A percentile compares a stretch with the other conserved stretches of the same genome.
Conservation (phyloP, 768 basidiomycete species). For the Tephrocybe sp. region DNA sequence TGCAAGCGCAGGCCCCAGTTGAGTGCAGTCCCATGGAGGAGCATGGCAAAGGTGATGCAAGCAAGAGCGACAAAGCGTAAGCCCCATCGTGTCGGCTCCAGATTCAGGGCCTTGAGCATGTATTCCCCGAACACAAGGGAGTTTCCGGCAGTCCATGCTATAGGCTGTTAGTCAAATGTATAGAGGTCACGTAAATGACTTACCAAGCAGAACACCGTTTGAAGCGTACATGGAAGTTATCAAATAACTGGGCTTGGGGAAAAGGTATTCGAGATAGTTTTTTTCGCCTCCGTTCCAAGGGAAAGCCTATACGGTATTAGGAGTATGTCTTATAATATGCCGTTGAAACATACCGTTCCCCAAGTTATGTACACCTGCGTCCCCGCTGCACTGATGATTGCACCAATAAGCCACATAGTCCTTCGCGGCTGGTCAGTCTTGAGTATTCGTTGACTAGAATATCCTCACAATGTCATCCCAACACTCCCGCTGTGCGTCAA, state of each 20-base stretch:
- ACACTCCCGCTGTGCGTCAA: slow-evolving; percentile 39
- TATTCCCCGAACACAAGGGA: slow-evolving; percentile 59
- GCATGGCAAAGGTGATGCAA: slow-evolving; percentile 31
- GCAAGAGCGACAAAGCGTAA: slow-evolving; percentile 27
- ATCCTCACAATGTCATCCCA: slow-evolving; percentile 35
- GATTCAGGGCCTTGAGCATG: slow-evolving; percentile 24
- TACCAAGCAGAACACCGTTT: slow-evolving; percentile 50
- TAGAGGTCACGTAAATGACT: not conserved
- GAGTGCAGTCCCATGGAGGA: slow-evolving; percentile 40
- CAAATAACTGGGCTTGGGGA: slow-evolving; percentile 53
- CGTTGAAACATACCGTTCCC: slow-evolving; percentile 30
- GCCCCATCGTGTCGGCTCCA: slow-evolving; percentile 17
- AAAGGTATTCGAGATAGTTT: slow-evolving; percentile 67
- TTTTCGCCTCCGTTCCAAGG: slow-evolving; percentile 73
- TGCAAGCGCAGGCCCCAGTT: slow-evolving; percentile 55
- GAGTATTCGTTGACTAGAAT: not conserved
- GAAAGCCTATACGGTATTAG: slow-evolving; percentile 39
- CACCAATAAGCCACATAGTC: slow-evolving; percentile 44
- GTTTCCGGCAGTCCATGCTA: slow-evolving; percentile 31
- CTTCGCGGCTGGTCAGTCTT: slow-evolving; percentile 11
- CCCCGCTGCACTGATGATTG: slow-evolving; percentile 37
- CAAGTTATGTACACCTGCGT: slow-evolving; percentile 42
- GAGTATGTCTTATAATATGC: not conserved
- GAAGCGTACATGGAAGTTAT: slow-evolving; percentile 55
- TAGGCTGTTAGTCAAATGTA: not conserved